Conservation (phyloP, 495 filamentous ascomycete species). For the Stereocaulon alpinum region DNA sequence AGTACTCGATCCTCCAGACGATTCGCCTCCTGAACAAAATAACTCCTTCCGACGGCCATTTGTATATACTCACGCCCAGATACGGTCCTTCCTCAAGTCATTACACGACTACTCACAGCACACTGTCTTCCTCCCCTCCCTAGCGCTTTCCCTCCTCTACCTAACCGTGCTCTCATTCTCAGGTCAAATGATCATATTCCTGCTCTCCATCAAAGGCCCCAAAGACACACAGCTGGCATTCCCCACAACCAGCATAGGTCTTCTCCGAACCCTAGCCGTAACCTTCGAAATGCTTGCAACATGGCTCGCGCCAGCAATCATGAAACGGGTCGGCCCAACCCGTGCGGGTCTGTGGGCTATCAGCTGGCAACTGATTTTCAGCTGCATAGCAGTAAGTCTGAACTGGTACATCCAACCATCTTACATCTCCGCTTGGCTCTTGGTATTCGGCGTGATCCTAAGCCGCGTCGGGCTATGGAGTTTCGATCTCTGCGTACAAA, state of each 20-base stretch:
- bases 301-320: constrained; percentile 28
- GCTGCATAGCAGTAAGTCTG: constrained; percentile 34
- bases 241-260: constrained; percentile 7
- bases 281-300: constrained; percentile 18
- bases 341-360: constrained; percentile 54
- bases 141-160: constrained; percentile 20
- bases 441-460: constrained; percentile 42
- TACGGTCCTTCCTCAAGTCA: neutral
- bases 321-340: constrained; percentile 44
- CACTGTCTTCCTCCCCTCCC: constrained; percentile 15
- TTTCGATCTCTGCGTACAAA: constrained; percentile 56
- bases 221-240: neutral
- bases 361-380: constrained; percentile 48
- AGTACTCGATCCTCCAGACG: neutral
- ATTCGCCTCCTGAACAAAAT: neutral
- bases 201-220: constrained; percentile 11
- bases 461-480: constrained; percentile 59
- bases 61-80: neutral
- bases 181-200: constrained; percentile 20
- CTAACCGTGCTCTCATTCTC: constrained; percentile 20
- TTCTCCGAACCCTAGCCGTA: constrained; percentile 7
- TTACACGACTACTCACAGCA: constrained; percentile 10
- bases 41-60: neutral
- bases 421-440: constrained; percentile 31
- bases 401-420: constrained; percentile 29